Percentiles rank a stretch among this genome's conserved stretches.
Evolutionary conservation across 2,329 filamentous ascomycete genomes (phyloP).

Genomic region (Emericellopsis atlantica): DNA sequence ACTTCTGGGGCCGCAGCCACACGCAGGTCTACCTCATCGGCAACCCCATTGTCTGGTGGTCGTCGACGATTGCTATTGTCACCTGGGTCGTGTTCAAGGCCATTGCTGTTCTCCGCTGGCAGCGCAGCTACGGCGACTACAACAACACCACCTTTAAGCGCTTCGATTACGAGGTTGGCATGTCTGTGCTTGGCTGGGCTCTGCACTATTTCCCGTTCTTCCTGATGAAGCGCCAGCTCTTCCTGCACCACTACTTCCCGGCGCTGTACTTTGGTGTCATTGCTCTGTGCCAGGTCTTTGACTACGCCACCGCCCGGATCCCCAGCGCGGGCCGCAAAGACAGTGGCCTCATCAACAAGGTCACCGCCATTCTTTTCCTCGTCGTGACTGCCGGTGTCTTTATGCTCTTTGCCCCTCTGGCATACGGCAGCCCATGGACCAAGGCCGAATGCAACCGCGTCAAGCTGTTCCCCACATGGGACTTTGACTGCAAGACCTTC

Average conservation of each 20-base stretch:
- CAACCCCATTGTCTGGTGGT: slow-evolving; percentile 93
- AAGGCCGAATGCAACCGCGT: slow-evolving; percentile 73
- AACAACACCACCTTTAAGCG: slow-evolving; percentile 74
- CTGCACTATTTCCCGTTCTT: slow-evolving; percentile 99
- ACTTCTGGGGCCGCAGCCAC: slow-evolving; percentile 94
- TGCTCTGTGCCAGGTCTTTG: slow-evolving; percentile 76
- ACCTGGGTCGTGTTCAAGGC: slow-evolving; percentile 78
- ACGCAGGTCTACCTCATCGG: slow-evolving; percentile 95
- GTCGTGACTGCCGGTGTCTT: slow-evolving; percentile 65
- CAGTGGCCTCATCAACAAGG: slow-evolving; percentile 57
- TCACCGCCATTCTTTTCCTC: slow-evolving; percentile 63
- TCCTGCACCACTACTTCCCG: slow-evolving; percentile 97
- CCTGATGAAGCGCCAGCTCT: slow-evolving; percentile 94
- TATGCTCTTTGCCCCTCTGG: slow-evolving; percentile 72
- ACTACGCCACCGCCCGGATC: slow-evolving; percentile 70
- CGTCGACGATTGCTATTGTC: slow-evolving; percentile 63
- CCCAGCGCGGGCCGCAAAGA: slow-evolving; percentile 53
- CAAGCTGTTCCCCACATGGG: slow-evolving; percentile 83
- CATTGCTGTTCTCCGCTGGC: slow-evolving; percentile 81
- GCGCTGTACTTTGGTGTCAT: slow-evolving; percentile 93
- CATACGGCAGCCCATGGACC: slow-evolving; percentile 93
- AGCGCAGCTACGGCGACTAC: slow-evolving; percentile 86
- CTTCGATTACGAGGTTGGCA: slow-evolving; percentile 94
- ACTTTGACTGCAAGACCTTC: slow-evolving; percentile 97
- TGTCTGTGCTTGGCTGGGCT: slow-evolving; percentile 82